A percentile compares a stretch with the other conserved stretches of the same genome.
Evolutionary conservation across 1,139 yeast species (phyloP).

Genomic region (Taphrina communis): DNA sequence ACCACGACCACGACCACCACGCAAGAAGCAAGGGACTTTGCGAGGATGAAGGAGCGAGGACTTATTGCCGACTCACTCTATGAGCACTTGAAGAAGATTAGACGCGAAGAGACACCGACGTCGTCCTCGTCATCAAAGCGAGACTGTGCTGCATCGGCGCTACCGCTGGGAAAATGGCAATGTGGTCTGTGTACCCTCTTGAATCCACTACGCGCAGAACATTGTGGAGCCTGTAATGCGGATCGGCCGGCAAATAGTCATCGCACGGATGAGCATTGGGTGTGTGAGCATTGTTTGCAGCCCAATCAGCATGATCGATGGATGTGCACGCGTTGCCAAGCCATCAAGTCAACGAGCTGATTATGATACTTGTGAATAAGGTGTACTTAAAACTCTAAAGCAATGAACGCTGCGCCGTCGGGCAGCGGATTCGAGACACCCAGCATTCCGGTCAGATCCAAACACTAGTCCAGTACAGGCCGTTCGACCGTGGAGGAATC

Average conservation of each 20-base stretch:
- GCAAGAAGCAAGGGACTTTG: slow-evolving; percentile 7
- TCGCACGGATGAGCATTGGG: slow-evolving; percentile 16
- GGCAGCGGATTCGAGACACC: no score
- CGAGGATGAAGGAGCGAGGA: slow-evolving; percentile 31
- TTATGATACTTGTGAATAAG: no score
- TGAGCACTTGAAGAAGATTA: slow-evolving; percentile 30
- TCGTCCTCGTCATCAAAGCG: no score
- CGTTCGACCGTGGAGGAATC: neutral
- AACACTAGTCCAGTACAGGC: neutral
- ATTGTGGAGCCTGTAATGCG: slow-evolving; percentile 27
- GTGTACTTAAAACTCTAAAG: no score
- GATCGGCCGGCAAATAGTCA: slow-evolving; percentile 11
- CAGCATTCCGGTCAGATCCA: no score
- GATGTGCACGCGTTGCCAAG: slow-evolving; percentile 35
- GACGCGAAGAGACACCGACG: no score
- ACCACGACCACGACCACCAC: neutral
- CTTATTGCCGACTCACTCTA: slow-evolving; percentile 22
- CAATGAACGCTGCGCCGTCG: no score
- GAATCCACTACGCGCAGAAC: slow-evolving; percentile 14
- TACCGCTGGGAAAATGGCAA: slow-evolving; percentile 21
- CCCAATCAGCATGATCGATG: slow-evolving; percentile 20
- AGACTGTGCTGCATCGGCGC: neutral
- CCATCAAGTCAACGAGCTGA: slow-evolving; percentile 26
- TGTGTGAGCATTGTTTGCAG: slow-evolving; percentile 17
- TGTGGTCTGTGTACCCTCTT: slow-evolving; percentile 31